Evolutionary conservation across 176 grass and related monocot genomes (phyloP).

Genomic region (Pontederia paniculata): DNA sequence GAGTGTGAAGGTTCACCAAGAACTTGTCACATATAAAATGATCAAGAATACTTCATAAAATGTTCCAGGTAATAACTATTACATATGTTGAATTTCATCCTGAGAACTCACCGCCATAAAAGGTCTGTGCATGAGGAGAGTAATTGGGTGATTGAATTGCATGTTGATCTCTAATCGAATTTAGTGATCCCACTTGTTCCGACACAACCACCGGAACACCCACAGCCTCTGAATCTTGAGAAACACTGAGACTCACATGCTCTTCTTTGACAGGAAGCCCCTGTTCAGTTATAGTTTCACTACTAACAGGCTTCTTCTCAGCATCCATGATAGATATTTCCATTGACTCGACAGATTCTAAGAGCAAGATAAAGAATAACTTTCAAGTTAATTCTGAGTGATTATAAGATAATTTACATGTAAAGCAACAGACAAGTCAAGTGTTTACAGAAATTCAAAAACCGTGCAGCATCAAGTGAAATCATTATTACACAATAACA

Average conservation of each 20-base stretch:
- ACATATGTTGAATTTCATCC: too few species aligned
- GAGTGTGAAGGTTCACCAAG: too few species aligned
- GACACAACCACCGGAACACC: conserved; percentile 35
- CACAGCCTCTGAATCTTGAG: conserved; percentile 25
- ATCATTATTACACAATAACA: too few species aligned
- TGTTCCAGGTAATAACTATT: conserved; percentile 3
- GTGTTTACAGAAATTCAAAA: too few species aligned
- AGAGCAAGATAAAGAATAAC: background rate
- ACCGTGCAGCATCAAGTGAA: too few species aligned
- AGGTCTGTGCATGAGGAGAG: conserved; percentile 46
- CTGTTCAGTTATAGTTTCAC: conserved; percentile 36
- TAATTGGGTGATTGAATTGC: conserved; percentile 32
- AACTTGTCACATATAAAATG: too few species aligned
- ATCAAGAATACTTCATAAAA: background rate
- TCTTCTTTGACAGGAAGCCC: conserved; percentile 37
- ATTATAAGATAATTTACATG: too few species aligned
- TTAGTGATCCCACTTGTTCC: conserved; percentile 25
- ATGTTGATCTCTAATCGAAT: conserved; percentile 23
- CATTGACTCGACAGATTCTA: conserved; percentile 37
- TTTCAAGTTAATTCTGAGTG: too few species aligned
- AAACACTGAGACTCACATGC: conserved; percentile 23
- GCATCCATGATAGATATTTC: conserved; percentile 24
- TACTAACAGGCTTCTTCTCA: conserved; percentile 24
- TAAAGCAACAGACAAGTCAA: too few species aligned
- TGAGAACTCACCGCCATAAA: conserved; percentile 58